phyloP scores from a whole-genome alignment of 768 basidiomycete species.

The Xerocomus brunneocitrinus region DNA sequence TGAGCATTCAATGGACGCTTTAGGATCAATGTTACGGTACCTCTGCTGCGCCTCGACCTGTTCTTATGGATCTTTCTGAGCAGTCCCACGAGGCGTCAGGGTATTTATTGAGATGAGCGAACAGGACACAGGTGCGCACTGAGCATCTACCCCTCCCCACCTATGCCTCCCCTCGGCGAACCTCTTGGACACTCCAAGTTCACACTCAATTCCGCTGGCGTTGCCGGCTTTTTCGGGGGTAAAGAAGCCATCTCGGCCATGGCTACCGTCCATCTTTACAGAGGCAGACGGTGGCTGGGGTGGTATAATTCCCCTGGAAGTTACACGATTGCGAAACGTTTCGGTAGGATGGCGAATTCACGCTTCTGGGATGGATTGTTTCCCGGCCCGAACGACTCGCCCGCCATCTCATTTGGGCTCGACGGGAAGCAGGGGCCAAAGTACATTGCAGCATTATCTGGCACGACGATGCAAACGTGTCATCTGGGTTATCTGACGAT shows the following conservation, averaged over 20 bases:
- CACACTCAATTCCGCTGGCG: constrained; percentile 26
- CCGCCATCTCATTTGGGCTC: constrained; percentile 24
- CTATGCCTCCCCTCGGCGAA: constrained; percentile 9
- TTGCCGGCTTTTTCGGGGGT: constrained; percentile 35
- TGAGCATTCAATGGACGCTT: neutral
- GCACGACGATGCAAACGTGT: constrained; percentile 23
- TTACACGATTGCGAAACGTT: constrained; percentile 29
- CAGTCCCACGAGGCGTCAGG: neutral
- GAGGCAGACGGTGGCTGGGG: constrained; percentile 30
- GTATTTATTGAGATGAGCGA: neutral
- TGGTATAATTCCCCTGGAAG: constrained; percentile 37
- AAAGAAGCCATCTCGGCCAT: constrained; percentile 36
- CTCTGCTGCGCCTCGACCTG: neutral
- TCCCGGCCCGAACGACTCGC: constrained; percentile 25
- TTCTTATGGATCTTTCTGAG: neutral
- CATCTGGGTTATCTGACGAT: constrained; percentile 28
- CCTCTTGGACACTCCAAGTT: constrained; percentile 13
- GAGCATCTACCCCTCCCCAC: neutral
- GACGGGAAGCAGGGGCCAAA: constrained; percentile 27
- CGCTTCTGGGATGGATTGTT: constrained; percentile 32
- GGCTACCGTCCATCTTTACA: constrained; percentile 30
- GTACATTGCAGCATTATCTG: constrained; percentile 29
- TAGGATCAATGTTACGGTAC: no score
- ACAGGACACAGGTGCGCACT: neutral
- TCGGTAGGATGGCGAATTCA: constrained; percentile 28